Conservation (phyloP, 306 rosid genomes). For the Begonia peltatifolia region DNA sequence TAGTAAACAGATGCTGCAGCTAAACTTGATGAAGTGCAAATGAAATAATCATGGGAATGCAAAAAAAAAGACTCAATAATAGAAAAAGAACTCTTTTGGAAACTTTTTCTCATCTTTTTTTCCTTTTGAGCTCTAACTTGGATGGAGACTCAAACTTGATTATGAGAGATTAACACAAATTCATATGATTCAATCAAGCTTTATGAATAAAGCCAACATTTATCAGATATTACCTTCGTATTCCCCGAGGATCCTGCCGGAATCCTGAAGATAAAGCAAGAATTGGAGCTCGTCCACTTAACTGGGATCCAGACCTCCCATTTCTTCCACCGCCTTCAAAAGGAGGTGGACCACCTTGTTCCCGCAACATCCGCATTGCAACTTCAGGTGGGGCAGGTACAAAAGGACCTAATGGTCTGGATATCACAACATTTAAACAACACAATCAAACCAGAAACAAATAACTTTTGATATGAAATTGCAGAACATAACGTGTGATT, state of each 20-base stretch:
- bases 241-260: constrained; percentile 79
- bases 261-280: constrained; percentile 61
- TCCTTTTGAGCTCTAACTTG: no score
- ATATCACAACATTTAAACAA: constrained; percentile 14
- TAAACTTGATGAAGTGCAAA: no score
- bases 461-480: no score
- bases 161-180: no score
- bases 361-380: constrained; percentile 96
- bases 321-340: constrained; percentile 66
- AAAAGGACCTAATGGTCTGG: constrained; percentile 95
- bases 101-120: no score
- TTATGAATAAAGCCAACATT: no score
- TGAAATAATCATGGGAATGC: no score
- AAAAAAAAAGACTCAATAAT: no score
- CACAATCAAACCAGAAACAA: not conserved
- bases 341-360: constrained; percentile 89
- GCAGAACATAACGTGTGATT: constrained; percentile 13
- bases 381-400: constrained; percentile 99
- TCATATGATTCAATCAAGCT: no score
- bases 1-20: no score
- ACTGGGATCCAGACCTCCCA: constrained; percentile 57
- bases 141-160: no score
- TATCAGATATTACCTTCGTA: constrained; percentile 51
- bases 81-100: no score
- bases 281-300: constrained; percentile 77